These are phyloP conservation scores for Ascochyta clinopodiicola DNA, from an alignment of 2,329 filamentous ascomycete species.

Conservation along the genomic window DNA sequence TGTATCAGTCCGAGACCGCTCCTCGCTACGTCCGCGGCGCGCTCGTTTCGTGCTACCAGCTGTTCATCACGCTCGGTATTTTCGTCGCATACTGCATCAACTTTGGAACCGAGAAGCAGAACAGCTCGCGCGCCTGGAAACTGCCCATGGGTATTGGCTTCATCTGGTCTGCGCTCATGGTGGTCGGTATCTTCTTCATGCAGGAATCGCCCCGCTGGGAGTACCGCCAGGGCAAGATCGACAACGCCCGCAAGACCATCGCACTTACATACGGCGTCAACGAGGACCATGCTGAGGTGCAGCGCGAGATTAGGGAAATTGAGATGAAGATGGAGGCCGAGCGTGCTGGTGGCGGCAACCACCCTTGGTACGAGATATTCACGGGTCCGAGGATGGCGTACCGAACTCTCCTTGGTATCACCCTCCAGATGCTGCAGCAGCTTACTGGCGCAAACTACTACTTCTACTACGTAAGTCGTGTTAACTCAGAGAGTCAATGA, in stretches of 20 bases:
- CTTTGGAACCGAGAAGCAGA: constrained; percentile 63
- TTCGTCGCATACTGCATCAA: constrained; percentile 61
- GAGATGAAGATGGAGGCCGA: constrained; percentile 63
- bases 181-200: constrained; percentile 61
- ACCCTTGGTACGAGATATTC: constrained; percentile 65
- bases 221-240: constrained; percentile 62
- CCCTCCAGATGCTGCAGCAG: constrained; percentile 71
- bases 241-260: constrained; percentile 59
- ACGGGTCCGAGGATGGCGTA: constrained; percentile 71
- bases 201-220: constrained; percentile 65
- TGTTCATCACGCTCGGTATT: constrained; percentile 74
- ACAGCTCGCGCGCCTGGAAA: constrained; percentile 64
- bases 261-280: constrained; percentile 62
- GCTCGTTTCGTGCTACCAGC: constrained; percentile 69
- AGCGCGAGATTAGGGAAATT: constrained; percentile 62
- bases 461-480: constrained; percentile 39
- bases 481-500: background rate
- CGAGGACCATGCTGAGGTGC: constrained; percentile 61
- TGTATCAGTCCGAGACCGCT: constrained; percentile 73
- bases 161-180: constrained; percentile 62
- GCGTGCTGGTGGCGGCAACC: constrained; percentile 44
- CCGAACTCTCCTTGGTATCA: constrained; percentile 67
- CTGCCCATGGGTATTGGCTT: constrained; percentile 68
- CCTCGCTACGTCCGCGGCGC: constrained; percentile 70
- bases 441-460: constrained; percentile 73